Evolutionary conservation across 2,329 filamentous ascomycete species (phyloP), one percentile per base, ranked within the genome.

Genomic region (Myriangium duriaei): DNA sequence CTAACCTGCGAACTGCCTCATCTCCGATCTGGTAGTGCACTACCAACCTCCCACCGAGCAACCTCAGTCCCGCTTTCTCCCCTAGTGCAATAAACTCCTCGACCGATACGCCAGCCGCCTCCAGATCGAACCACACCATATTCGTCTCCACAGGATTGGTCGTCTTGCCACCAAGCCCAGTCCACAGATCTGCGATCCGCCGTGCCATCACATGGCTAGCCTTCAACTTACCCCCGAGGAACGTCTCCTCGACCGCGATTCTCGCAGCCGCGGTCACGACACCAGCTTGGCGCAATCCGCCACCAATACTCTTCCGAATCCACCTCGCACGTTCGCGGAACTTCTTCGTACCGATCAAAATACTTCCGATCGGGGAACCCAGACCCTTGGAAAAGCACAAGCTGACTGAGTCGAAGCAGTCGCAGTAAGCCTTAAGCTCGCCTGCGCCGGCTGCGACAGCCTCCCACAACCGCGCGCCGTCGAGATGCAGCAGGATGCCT

Each of bases 51-150:
- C 70, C 71, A 19, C 72, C 72, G 7, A 64, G 47, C 11, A 78
- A 52, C 44, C 62, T 68, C 39, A 83, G 47, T 0, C 77, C 77
- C 39, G 71, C 66, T 48, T 71, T 66, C 44, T 70, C 58, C 2
- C 67, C 75, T 26, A 71, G 56, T 40, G 65, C 62, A 7, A 71
- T 65, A 43, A 77, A 71, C 29, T 69, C 63, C 36, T 70, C 65
- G 4, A 54, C 54, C 3, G 63, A 60, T 19, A 78, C 55, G 0
- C 72, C 71, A 9, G 72, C 70, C 1, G 69, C 68, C 18, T 74
- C 69, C 11, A 91, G 62, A 55, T 92, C 79, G 41, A 92, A 52
- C 84, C 83, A 93, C 21, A 84, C 74, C 82, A 93, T 92, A 60
- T 93, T 93, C n/a, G 85, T 92, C 53, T 93, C 78, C 1, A 81